Evolutionary conservation across 2,329 filamentous ascomycete species (phyloP), one percentile per base, ranked within the genome.

Genomic region (Aspergillus neoniger): DNA sequence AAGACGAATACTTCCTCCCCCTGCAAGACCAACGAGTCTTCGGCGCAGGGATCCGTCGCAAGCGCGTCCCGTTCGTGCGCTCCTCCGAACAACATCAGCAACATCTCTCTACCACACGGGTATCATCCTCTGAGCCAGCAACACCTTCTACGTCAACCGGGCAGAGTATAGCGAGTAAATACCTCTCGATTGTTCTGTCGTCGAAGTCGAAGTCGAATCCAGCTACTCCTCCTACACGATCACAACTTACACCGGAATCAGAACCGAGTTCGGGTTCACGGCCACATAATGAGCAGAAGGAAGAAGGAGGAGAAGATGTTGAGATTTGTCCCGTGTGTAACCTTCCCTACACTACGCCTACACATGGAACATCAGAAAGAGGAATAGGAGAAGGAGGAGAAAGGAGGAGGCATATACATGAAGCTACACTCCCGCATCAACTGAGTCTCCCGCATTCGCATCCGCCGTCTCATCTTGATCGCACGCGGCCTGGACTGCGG

Each of bases 31-130:
- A 87, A 67, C 81, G 82, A 12, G 82, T 84, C 59, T 89, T 88
- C 64, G 84, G 85, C 47, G 83, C 85, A 12, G 86, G 86, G n/a
- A 81, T 89, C 55, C 85, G 85, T 70, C 80, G 85, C 66, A 87
- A 85, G 75, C 80, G 77, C 55, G 82, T 89, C 47, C 78, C 80
- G 5, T 89, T 89, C 70, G 83, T 89, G 14, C 79, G 82, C 19
- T 81, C 85, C 19, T 76, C 78, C 59, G 62, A 79, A 65, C 63
- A 74, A 63, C 58, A 69, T 47, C 67, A 79, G 64, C 63, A 74
- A 63, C 58, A 69, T 47, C 67, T 66, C 57, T 67, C 72, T 21
- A 69, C 83, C 65, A 48, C 67, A 15, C 70, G 70, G 14, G 66
- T 70, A 44, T 66, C 69, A 44, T 66, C 69, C 38, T 62, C 71